A percentile compares a stretch with the other conserved stretches of the same genome.
Evolutionary conservation across 202 grass and related monocot genomes (phyloP).

Genomic region (Bolboschoenoplectus hybrid): DNA sequence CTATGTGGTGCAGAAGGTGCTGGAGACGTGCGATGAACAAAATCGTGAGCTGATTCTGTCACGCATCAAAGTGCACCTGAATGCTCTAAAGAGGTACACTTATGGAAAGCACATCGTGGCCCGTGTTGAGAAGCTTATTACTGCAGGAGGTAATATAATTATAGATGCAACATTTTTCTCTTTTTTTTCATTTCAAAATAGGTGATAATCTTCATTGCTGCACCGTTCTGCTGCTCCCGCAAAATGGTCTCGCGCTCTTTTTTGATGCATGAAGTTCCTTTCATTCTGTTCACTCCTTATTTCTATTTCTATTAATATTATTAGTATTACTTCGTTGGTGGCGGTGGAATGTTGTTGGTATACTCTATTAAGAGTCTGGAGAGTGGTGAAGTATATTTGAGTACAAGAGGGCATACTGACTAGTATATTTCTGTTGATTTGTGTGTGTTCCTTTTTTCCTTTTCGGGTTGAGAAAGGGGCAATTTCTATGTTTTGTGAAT

Average conservation of each 20-base stretch:
- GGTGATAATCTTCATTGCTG: slow-evolving; percentile 10
- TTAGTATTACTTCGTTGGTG: neutral
- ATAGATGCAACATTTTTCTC: neutral
- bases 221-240: neutral
- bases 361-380: neutral
- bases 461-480: neutral
- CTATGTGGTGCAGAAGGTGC: slow-evolving; percentile 97
- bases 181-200: slow-evolving; percentile 7
- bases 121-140: slow-evolving; percentile 97
- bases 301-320: neutral
- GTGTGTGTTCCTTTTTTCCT: neutral
- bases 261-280: neutral
- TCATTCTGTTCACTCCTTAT: slow-evolving; percentile 3
- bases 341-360: neutral
- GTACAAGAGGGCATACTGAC: neutral
- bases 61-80: slow-evolving; percentile 94
- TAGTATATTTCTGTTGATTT: neutral
- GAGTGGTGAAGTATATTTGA: neutral
- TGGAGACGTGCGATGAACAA: slow-evolving; percentile 88
- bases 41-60: slow-evolving; percentile 93
- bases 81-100: slow-evolving; percentile 89
- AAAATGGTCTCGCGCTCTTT: neutral
- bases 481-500: neutral
- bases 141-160: slow-evolving; percentile 71
- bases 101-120: slow-evolving; percentile 99